These are phyloP conservation scores for Diphasiastrum complanatum DNA, from an alignment of 83 land plant species.

Conservation along the genomic window DNA sequence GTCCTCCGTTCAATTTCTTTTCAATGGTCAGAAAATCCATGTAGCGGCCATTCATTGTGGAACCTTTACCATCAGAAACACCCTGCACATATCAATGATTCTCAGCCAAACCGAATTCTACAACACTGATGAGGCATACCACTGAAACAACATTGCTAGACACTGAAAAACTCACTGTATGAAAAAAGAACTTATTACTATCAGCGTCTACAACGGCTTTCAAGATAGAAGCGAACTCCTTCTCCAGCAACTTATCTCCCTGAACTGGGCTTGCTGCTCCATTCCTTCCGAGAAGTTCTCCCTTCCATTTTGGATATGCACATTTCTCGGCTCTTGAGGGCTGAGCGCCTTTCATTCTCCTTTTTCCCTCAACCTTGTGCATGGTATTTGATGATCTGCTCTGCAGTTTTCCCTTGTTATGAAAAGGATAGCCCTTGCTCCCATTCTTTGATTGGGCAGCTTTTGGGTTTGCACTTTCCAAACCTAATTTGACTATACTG, in stretches of 20 bases:
- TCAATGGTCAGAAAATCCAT: conserved; percentile 57
- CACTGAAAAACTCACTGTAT: conserved; percentile 35
- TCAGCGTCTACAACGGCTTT: conserved; percentile 60
- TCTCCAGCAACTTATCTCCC: conserved; percentile 50
- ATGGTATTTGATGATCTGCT: no score
- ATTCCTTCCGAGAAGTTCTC: conserved; percentile 32
- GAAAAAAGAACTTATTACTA: conserved; percentile 48
- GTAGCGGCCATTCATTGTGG: conserved; percentile 10
- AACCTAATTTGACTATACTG: no score
- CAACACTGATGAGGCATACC: neutral
- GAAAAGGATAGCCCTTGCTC: no score
- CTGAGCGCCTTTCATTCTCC: conserved; percentile 1
- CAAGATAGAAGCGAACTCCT: conserved; percentile 41
- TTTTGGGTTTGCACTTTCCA: no score
- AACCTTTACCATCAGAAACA: conserved; percentile 9
- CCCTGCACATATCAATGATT: conserved; percentile 7
- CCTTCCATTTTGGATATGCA: neutral
- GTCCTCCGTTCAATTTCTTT: conserved; percentile 57
- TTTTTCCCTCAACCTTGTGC: no score
- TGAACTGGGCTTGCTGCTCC: conserved; percentile 33
- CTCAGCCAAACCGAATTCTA: neutral
- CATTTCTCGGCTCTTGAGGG: neutral
- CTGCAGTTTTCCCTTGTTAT: no score
- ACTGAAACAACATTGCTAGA: neutral
- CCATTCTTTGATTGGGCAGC: no score